Evolutionary conservation across 2,329 filamentous ascomycete genomes (phyloP).

Genomic region (Colletotrichum acutatum): DNA sequence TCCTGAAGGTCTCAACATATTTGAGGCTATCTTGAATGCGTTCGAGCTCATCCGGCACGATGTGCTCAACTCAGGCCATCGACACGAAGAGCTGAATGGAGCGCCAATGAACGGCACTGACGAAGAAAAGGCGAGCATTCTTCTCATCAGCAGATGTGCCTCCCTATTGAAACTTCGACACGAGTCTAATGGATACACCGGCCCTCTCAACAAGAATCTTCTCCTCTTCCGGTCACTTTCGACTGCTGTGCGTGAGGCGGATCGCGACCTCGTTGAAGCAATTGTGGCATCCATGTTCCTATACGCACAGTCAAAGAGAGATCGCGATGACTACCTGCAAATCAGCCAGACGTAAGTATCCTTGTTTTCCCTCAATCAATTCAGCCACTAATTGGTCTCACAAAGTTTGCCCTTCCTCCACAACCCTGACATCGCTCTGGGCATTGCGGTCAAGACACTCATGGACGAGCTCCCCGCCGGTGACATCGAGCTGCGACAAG

Average conservation of each 20-base stretch:
- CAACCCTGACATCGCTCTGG: slow-evolving; percentile 79
- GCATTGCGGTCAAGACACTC: slow-evolving; percentile 83
- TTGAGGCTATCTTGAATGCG: slow-evolving; percentile 84
- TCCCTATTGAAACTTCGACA: slow-evolving; percentile 86
- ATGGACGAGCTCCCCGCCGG: slow-evolving; percentile 75
- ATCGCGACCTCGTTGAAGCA: slow-evolving; percentile 87
- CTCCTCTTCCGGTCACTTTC: slow-evolving; percentile 88
- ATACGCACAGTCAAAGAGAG: slow-evolving; percentile 80
- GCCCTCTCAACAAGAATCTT: slow-evolving; percentile 89
- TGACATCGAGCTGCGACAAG: slow-evolving; percentile 59
- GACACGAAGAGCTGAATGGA: slow-evolving; percentile 64
- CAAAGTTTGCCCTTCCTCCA: slow-evolving; percentile 72
- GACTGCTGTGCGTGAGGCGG: slow-evolving; percentile 79
- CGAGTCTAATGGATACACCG: slow-evolving; percentile 89
- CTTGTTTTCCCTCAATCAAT: slow-evolving; percentile 33
- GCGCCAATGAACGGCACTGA: slow-evolving; percentile 68
- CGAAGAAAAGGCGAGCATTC: slow-evolving; percentile 80
- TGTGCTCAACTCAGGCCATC: slow-evolving; percentile 77
- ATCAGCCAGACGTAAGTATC: slow-evolving; percentile 76
- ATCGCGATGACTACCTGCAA: slow-evolving; percentile 72
- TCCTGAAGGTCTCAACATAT: slow-evolving; percentile 61
- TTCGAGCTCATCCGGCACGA: slow-evolving; percentile 87
- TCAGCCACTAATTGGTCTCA: slow-evolving; percentile 27
- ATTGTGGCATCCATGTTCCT: slow-evolving; percentile 84
- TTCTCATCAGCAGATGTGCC: slow-evolving; percentile 87